Percentiles rank a stretch among this genome's conserved stretches.
Evolutionary conservation across 768 basidiomycete species (phyloP).

Genomic region (Tulasnella sp.): DNA sequence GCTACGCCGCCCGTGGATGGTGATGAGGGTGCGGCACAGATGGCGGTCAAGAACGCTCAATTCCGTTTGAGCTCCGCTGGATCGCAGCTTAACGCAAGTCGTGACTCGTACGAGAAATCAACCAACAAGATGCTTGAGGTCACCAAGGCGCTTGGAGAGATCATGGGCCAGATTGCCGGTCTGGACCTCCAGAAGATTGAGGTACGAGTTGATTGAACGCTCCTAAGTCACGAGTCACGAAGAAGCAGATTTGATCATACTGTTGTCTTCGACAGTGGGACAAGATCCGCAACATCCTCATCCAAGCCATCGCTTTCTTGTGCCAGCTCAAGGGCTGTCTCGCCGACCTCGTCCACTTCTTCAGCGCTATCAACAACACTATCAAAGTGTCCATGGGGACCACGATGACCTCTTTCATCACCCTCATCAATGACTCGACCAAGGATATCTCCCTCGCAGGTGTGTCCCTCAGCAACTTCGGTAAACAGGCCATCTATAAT

Average conservation of each 20-base stretch:
- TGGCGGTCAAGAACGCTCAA: constrained; percentile 5
- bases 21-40: neutral
- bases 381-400: neutral
- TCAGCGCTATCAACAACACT: neutral
- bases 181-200: too few relatives aligned
- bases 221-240: too few relatives aligned
- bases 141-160: neutral
- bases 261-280: neutral
- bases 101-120: neutral
- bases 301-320: neutral
- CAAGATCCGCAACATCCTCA: neutral
- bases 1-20: too few relatives aligned
- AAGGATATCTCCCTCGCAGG: neutral
- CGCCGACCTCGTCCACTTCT: constrained; percentile 2
- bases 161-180: neutral
- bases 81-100: neutral
- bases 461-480: neutral
- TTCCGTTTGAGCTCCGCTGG: neutral
- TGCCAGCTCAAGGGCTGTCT: constrained; percentile 1
- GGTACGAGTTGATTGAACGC: too few relatives aligned
- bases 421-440: neutral
- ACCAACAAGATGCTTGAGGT: neutral
- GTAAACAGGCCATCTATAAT: neutral
- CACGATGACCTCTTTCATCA: neutral
- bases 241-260: neutral